A percentile compares a stretch with the other conserved stretches of the same genome.
Conservation (phyloP, 108 stramenopile genomes). For the Conticribra weissflogii region DNA sequence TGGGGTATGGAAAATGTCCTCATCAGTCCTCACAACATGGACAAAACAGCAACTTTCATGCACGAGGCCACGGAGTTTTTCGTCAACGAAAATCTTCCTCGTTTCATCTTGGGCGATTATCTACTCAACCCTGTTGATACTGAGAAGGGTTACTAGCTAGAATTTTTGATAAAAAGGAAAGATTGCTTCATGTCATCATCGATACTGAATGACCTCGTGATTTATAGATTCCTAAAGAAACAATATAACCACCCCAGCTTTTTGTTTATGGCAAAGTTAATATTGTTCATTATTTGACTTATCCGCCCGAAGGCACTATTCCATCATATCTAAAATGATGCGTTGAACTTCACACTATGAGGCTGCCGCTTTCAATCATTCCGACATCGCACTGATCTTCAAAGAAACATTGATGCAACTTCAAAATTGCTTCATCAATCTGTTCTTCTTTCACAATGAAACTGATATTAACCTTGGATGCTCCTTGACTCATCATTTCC, state of each 20-base stretch:
- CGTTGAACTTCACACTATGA: not conserved
- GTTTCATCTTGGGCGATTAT: conserved; percentile 68
- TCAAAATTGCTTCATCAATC: conserved; percentile 74
- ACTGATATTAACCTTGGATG: conserved; percentile 96
- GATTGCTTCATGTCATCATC: too few relatives aligned
- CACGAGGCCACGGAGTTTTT: conserved; percentile 80
- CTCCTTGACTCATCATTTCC: conserved; percentile 94
- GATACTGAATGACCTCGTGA: too few relatives aligned
- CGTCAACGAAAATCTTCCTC: conserved; percentile 68
- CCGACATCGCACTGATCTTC: conserved; percentile 69
- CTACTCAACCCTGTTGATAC: conserved; percentile 76
- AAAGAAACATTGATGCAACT: conserved; percentile 90
- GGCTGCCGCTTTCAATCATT: conserved; percentile 33
- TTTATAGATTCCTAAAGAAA: too few relatives aligned
- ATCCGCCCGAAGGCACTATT: too few relatives aligned
- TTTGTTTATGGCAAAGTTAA: too few relatives aligned
- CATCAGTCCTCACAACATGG: conserved; percentile 63
- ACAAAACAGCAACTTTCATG: conserved; percentile 78
- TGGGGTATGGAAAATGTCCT: conserved; percentile 66
- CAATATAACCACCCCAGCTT: too few relatives aligned
- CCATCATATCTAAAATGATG: too few relatives aligned
- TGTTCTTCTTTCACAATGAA: conserved; percentile 80
- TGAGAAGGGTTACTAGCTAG: conserved; percentile 58
- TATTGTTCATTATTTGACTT: too few relatives aligned
- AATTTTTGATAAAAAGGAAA: too few relatives aligned